A percentile compares a stretch with the other conserved stretches of the same genome.
phyloP scores from a whole-genome alignment of 2,329 filamentous ascomycete genomes.

The Endoconidiophora polonica region DNA sequence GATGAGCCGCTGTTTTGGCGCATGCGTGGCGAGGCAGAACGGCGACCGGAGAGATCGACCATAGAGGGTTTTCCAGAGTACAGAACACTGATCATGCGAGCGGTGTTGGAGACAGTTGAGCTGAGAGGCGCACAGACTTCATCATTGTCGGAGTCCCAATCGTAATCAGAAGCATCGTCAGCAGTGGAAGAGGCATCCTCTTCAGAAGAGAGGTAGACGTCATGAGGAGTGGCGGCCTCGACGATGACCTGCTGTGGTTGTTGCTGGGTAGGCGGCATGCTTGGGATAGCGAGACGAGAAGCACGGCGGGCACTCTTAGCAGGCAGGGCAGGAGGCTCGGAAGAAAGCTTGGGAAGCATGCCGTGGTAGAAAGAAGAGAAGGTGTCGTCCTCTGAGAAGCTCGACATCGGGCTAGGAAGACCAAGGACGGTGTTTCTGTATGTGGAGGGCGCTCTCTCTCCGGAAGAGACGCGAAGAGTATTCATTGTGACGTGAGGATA shows the following conservation, averaged over 20 bases:
- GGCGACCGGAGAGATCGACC: constrained; percentile 27
- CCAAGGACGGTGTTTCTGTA: constrained; percentile 12
- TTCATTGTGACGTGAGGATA: constrained; percentile 3
- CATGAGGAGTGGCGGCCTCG: constrained; percentile 27
- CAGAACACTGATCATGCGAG: constrained; percentile 41
- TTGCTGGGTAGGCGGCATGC: not conserved
- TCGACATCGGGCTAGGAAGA: constrained; percentile 13
- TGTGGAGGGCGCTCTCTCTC: constrained; percentile 3
- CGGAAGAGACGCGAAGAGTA: constrained; percentile 8
- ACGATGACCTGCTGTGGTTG: not conserved
- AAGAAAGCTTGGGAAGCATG: constrained; percentile 8
- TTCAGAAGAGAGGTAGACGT: constrained; percentile 47
- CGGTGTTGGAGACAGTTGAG: constrained; percentile 28
- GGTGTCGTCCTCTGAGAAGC: constrained; percentile 12
- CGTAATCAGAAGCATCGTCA: constrained; percentile 41
- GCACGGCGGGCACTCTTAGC: constrained; percentile 27
- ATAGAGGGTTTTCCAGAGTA: constrained; percentile 43
- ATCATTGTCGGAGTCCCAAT: constrained; percentile 29
- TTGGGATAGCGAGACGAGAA: constrained; percentile 24
- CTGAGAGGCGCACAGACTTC: constrained; percentile 15
- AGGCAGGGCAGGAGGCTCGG: constrained; percentile 25
- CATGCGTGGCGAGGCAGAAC: constrained; percentile 19
- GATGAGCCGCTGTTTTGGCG: constrained; percentile 18
- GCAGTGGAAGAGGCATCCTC: constrained; percentile 47
- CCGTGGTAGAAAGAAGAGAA: constrained; percentile 9